These are phyloP conservation scores for Magnolia changhungtana DNA, from an alignment of 164 flowering plant genomes.

Conservation along the genomic window DNA sequence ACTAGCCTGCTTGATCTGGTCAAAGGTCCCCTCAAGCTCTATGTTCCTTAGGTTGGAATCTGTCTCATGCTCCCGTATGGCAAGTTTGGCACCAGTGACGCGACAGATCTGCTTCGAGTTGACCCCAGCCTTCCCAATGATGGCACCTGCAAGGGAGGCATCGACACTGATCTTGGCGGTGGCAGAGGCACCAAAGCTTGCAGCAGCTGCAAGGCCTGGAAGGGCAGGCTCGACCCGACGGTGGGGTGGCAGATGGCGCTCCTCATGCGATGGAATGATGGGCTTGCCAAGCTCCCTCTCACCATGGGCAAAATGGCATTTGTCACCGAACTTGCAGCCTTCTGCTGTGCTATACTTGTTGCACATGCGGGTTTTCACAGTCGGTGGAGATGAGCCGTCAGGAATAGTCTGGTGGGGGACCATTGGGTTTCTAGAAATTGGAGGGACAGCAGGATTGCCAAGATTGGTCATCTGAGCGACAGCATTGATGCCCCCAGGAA, in stretches of 20 bases:
- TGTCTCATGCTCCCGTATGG: constrained; percentile 78
- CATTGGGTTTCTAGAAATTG: constrained; percentile 31
- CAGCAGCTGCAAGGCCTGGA: constrained; percentile 41
- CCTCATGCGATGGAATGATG: constrained; percentile 39
- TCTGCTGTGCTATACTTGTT: constrained; percentile 63
- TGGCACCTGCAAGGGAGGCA: constrained; percentile 85
- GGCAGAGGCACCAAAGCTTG: constrained; percentile 75
- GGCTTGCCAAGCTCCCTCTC: constrained; percentile 86
- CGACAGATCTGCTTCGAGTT: constrained; percentile 91
- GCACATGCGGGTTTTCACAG: constrained; percentile 64
- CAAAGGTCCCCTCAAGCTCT: constrained; percentile 88
- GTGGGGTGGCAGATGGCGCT: constrained; percentile 38
- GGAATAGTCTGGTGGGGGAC: constrained; percentile 24
- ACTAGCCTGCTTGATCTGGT: constrained; percentile 86
- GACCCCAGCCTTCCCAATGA: constrained; percentile 90
- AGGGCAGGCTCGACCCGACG: constrained; percentile 40
- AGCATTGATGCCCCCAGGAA: constrained; percentile 71
- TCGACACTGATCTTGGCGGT: constrained; percentile 91
- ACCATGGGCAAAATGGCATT: constrained; percentile 84
- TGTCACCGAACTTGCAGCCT: constrained; percentile 92
- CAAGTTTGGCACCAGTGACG: constrained; percentile 72
- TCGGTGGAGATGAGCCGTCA: constrained; percentile 37
- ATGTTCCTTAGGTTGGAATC: constrained; percentile 77
- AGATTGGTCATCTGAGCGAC: constrained; percentile 71
- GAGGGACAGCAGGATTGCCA: constrained; percentile 27